phyloP scores from a whole-genome alignment of 1,139 yeast genomes.

The Candida sojae region DNA sequence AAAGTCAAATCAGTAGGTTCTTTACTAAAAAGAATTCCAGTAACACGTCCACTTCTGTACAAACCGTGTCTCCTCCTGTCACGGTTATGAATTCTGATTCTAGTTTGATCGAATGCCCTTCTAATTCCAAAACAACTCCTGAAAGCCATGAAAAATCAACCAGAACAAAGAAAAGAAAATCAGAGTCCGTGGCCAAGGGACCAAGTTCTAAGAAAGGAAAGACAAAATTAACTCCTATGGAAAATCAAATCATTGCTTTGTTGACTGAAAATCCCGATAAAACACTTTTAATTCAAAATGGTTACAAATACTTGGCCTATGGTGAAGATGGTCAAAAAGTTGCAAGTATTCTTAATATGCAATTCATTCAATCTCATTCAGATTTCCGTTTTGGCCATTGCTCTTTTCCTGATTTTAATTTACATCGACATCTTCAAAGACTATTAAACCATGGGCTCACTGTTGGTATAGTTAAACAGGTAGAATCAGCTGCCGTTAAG shows the following conservation, averaged over 20 bases:
- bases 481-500: constrained; percentile 77
- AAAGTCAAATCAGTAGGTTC: not conserved
- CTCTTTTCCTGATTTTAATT: constrained; percentile 75
- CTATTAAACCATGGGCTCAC: constrained; percentile 64
- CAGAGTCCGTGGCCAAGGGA: not conserved
- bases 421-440: constrained; percentile 74
- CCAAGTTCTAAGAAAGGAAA: constrained; percentile 5
- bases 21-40: not conserved
- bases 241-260: constrained; percentile 69
- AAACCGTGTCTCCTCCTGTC: not conserved
- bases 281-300: constrained; percentile 79
- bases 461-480: constrained; percentile 86
- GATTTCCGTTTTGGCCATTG: constrained; percentile 77
- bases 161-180: constrained; percentile 1
- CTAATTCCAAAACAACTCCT: not conserved
- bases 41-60: not conserved
- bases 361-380: constrained; percentile 59
- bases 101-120: not conserved
- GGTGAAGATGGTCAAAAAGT: constrained; percentile 82
- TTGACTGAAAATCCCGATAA: constrained; percentile 64
- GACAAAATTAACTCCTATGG: constrained; percentile 65
- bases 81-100: not conserved
- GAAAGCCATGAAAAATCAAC: not conserved
- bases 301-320: constrained; percentile 85
- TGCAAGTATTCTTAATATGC: constrained; percentile 65